Conservation (phyloP, 2,329 filamentous ascomycete genomes). For the Alternaria arborescens region DNA sequence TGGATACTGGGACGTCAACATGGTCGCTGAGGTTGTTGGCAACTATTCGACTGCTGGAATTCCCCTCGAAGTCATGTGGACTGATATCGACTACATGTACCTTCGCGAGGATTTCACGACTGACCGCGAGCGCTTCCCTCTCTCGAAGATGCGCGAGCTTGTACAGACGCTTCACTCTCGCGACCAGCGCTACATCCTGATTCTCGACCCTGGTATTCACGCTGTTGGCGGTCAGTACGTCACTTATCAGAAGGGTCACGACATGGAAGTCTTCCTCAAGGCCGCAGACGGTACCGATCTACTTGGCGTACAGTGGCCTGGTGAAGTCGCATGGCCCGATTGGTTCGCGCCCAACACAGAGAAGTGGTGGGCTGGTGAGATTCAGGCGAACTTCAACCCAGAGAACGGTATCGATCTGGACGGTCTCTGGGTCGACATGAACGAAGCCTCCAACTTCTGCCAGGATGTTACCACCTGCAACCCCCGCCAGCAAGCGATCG, state of each 20-base stretch:
- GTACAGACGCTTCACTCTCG: constrained; percentile 71
- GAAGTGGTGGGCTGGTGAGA: constrained; percentile 74
- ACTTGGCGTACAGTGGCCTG: constrained; percentile 78
- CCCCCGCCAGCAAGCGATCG: constrained; percentile 48
- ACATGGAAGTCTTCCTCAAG: constrained; percentile 64
- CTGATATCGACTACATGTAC: constrained; percentile 76
- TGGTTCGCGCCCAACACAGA: constrained; percentile 75
- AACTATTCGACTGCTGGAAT: constrained; percentile 73
- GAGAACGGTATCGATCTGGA: constrained; percentile 76
- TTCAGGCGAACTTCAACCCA: constrained; percentile 69
- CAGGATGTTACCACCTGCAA: constrained; percentile 56
- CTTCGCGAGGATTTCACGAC: constrained; percentile 68
- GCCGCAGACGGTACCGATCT: constrained; percentile 63
- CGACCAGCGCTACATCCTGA: constrained; percentile 76
- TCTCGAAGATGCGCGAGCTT: constrained; percentile 69
- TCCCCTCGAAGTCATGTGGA: constrained; percentile 77
- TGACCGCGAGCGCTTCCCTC: constrained; percentile 70
- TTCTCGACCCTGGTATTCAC: constrained; percentile 71
- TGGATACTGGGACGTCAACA: constrained; percentile 66
- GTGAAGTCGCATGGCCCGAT: constrained; percentile 75
- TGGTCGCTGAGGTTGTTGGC: constrained; percentile 71
- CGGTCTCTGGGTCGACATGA: constrained; percentile 68
- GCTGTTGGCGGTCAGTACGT: constrained; percentile 62
- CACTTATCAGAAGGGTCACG: constrained; percentile 69
- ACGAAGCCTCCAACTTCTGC: constrained; percentile 53